Conservation (phyloP, 2,329 filamentous ascomycete genomes). For the Cladosporium sp. region DNA sequence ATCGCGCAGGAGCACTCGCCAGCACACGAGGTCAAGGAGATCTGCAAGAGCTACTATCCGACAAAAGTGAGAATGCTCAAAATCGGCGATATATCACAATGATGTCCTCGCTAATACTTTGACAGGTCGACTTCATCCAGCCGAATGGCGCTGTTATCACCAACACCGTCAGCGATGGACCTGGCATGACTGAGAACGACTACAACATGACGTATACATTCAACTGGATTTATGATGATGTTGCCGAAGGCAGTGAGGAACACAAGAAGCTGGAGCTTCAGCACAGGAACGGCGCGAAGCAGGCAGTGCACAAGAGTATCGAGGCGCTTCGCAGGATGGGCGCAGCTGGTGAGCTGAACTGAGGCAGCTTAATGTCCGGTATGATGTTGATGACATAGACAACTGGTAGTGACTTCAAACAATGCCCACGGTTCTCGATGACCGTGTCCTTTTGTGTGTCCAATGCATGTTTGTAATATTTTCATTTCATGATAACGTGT, state of each 20-base stretch:
- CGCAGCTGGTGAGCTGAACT: constrained; percentile 29
- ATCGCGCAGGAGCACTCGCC: constrained; percentile 33
- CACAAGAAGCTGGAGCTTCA: constrained; percentile 32
- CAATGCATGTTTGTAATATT: background rate
- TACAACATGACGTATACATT: constrained; percentile 51
- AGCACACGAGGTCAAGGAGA: constrained; percentile 38
- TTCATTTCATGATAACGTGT: background rate
- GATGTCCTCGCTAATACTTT: background rate
- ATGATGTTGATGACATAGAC: background rate
- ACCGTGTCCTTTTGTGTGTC: background rate
- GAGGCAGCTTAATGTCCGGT: background rate
- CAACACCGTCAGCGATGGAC: constrained; percentile 46
- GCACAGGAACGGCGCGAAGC: constrained; percentile 38
- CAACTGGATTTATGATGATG: constrained; percentile 41
- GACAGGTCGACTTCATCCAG: constrained; percentile 49
- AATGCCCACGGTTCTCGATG: background rate
- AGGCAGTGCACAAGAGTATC: constrained; percentile 46
- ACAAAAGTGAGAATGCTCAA: constrained; percentile 38
- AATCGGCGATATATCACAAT: background rate
- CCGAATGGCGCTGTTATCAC: constrained; percentile 45
- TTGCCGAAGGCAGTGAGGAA: constrained; percentile 40
- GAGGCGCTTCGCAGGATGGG: constrained; percentile 46
- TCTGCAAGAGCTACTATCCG: constrained; percentile 40
- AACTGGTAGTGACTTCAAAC: background rate
- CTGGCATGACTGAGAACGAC: constrained; percentile 35